Evolutionary conservation across 306 rosid species (phyloP).

Genomic region (Dryas drummondii): DNA sequence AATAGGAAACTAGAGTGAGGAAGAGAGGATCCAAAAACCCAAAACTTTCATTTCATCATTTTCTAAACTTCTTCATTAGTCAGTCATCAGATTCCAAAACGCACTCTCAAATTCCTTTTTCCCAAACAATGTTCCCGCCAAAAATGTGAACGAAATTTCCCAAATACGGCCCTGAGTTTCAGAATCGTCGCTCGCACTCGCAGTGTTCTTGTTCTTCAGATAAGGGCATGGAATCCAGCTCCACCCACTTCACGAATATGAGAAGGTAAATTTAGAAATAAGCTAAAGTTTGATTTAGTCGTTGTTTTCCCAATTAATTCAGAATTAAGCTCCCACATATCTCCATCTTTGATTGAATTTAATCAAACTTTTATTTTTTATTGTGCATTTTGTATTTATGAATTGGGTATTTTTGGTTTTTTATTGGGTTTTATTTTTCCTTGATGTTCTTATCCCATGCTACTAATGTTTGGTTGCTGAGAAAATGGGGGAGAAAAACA

Average conservation of each 20-base stretch:
- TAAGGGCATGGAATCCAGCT: conserved; percentile 41
- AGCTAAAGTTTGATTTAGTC: conserved; percentile 28
- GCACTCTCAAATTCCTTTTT: neutral
- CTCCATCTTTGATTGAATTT: neutral
- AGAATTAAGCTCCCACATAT: neutral
- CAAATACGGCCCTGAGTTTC: neutral
- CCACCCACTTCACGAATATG: conserved; percentile 40
- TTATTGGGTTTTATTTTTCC: neutral
- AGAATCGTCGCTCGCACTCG: conserved; percentile 2
- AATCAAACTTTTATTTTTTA: neutral
- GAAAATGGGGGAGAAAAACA: neutral
- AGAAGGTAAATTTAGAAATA: conserved; percentile 45
- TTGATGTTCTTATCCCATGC: neutral
- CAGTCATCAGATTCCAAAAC: neutral
- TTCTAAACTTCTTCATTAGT: neutral
- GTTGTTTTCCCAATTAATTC: neutral
- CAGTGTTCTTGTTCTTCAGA: conserved; percentile 4
- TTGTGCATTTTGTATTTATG: neutral
- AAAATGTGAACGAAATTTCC: neutral
- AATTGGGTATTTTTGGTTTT: neutral
- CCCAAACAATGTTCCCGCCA: conserved; percentile 16
- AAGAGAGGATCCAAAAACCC: neutral
- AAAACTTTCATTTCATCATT: neutral
- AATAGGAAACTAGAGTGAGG: neutral
- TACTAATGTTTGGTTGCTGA: conserved; percentile 23